Base-by-base conservation (phyloP, 345 rosid species). In the Gossypium australe region DNA sequence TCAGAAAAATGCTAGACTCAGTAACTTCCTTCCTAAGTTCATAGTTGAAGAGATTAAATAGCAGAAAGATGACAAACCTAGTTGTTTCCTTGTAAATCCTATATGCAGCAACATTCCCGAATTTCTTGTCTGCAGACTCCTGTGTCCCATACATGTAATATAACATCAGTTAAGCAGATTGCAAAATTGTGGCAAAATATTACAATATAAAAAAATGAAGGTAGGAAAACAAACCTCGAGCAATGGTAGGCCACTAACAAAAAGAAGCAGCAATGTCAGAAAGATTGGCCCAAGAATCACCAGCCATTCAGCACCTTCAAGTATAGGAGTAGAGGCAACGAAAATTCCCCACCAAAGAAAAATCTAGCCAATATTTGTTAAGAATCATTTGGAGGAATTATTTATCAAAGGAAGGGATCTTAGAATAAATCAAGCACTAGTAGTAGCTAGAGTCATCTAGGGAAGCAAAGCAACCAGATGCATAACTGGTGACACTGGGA, bases 311-410 rank as follows among this genome's bases (percentile, higher is more conserved):
- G 85, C 85, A 79, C 90, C 93, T 76, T 85, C 81, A 63, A 92
- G 94, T 52, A 89, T 85, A 13, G 98, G 89, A 51, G 88, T 17
- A 38, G 98, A 75, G 66, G 94, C 92, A 79, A 91, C 86, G 72
- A 87, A 92, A 76, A 94, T 74, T 41, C 95, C 98, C 97, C 98
- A 94, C 94, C 95, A 91, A 1, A 92, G 89, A n/a, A 90, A 71
- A 72, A 92, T 87, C 97, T 94, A 87, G 70, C 12, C 24, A 63
- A 56, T 67, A 75, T 75, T 71, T 59, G n/a, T 74, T 52, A 47
- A 25, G 56, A 38, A 47, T 45, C 17, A 38, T 24, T 61, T 9
- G 53, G 17, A 71, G 25, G 58, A 59, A 58, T 56, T 17, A 44
- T 49, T 18, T 53, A 18, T 16, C 22, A n/a, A 27, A 67, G 55